Base-by-base conservation (phyloP, 2,329 filamentous ascomycete species). In the Aureobasidium subglaciale region DNA sequence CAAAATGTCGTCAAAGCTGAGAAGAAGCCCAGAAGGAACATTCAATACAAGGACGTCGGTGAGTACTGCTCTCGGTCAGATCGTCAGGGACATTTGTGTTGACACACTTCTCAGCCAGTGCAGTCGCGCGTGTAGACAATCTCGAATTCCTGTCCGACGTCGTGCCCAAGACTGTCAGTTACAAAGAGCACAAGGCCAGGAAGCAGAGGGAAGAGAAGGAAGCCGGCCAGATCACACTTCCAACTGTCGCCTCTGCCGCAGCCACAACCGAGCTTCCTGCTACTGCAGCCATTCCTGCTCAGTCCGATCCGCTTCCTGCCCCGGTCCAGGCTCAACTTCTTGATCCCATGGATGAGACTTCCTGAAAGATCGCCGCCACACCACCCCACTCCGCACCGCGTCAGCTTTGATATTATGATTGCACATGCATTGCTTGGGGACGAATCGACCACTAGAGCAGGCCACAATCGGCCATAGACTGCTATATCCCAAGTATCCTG, bases 11-110 rank as follows among this genome's bases (percentile, higher is more conserved):
- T 91, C 64, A 95, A 93, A 67, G 81, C 90, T 1, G 93, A 97
- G 72, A 83, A 87, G 64, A 97, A 97, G 70, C 92, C 92, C 5
- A 81, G 93, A 56, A 84, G 91, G 59, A 96, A 95, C 66, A 87
- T 99, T 59, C 93, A 97, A 70, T 99, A 99, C 76, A 89, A 89
- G 67, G 93, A 99, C 71, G 80, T 99, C 38, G 86, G 88, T 90
- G 75, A 57, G 78, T 66, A 24, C 8, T 55, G 16, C n/a, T 20
- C 9, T 16, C 6, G 16, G 6, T 22, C 9, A n/a, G 22, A 20
- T n/a, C n/a, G n/a, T 5, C 34, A 16, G n/a, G 34, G n/a, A 13
- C 38, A 22, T 27, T 22, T 40, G n/a, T 22, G 24, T 29, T 37
- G 24, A 53, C 42, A 35, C 1, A 9, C 16, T 37, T 15, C 49